Evolutionary conservation across 495 filamentous ascomycete genomes (phyloP).

Genomic region (Hyaloscypha finlandica): DNA sequence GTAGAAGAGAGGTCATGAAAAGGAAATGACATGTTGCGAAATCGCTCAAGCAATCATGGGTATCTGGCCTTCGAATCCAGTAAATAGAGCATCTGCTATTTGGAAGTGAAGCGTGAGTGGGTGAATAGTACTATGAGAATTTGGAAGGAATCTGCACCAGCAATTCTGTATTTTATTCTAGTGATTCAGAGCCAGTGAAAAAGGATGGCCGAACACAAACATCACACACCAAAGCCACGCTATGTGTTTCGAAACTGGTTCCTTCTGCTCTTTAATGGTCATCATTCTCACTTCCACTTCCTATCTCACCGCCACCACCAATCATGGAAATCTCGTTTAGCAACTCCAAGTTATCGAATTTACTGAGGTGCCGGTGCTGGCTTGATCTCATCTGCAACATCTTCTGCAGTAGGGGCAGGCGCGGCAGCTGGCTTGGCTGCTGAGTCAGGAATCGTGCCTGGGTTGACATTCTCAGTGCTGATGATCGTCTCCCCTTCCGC

Average conservation of each 20-base stretch:
- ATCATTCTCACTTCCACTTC: background rate
- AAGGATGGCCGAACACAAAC: constrained; percentile 9
- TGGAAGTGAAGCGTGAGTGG: too few relatives aligned
- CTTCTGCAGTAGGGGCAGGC: background rate
- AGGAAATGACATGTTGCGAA: background rate
- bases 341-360: constrained; percentile 6
- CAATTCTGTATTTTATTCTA: constrained; percentile 16
- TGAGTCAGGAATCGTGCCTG: constrained; percentile 22
- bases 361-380: constrained; percentile 28
- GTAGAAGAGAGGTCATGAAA: constrained; percentile 7
- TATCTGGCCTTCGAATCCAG: background rate
- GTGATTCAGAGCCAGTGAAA: constrained; percentile 7
- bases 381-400: constrained; percentile 28
- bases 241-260: background rate
- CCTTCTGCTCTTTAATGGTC: background rate
- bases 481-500: constrained; percentile 13
- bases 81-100: background rate
- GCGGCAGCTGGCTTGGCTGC: constrained; percentile 8
- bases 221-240: background rate
- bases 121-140: too few relatives aligned
- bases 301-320: background rate
- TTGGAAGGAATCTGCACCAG: background rate
- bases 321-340: background rate
- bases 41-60: background rate
- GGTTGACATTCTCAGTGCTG: constrained; percentile 25